Percentiles rank a stretch among this genome's conserved stretches.
These are phyloP conservation scores for Erodium texanum DNA, from an alignment of 441 rosid species.

Conservation along the genomic window DNA sequence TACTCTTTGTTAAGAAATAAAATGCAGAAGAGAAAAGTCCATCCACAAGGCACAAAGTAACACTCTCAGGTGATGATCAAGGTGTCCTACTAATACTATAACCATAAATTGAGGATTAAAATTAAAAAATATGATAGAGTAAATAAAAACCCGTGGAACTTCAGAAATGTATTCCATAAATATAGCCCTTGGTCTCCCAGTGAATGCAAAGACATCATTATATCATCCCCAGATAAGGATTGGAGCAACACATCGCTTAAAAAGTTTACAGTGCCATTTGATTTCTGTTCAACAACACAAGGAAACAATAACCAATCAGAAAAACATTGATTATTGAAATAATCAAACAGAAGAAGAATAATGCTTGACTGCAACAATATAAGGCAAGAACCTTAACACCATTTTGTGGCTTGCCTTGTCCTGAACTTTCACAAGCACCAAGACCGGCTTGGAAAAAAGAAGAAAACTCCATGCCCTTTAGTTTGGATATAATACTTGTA, in stretches of 20 bases:
- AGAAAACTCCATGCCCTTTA: slow-evolving; percentile 37
- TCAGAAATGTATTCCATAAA: slow-evolving; percentile 70
- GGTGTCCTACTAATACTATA: no score
- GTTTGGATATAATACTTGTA: slow-evolving; percentile 39
- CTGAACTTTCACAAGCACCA: slow-evolving; percentile 29
- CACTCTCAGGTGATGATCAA: no score
- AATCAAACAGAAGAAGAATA: slow-evolving; percentile 2
- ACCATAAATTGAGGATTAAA: background rate
- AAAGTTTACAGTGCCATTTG: slow-evolving; percentile 27
- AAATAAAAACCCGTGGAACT: slow-evolving; percentile 67
- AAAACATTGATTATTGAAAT: slow-evolving; percentile 9
- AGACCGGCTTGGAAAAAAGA: slow-evolving; percentile 29
- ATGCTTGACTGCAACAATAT: slow-evolving; percentile 16
- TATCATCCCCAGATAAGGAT: slow-evolving; percentile 39
- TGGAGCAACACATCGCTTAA: slow-evolving; percentile 34
- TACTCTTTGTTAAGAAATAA: no score
- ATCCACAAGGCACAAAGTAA: no score
- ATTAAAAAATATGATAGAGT: slow-evolving; percentile 5
- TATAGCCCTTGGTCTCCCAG: slow-evolving; percentile 53
- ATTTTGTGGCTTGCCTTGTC: slow-evolving; percentile 57
- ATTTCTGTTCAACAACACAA: slow-evolving; percentile 37
- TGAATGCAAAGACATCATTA: slow-evolving; percentile 39
- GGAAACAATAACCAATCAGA: slow-evolving; percentile 10
- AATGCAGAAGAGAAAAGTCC: no score
- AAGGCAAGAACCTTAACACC: slow-evolving; percentile 64